These are phyloP conservation scores for Neurospora crassa DNA, from an alignment of 2,329 filamentous ascomycete genomes.

Conservation along the genomic window DNA sequence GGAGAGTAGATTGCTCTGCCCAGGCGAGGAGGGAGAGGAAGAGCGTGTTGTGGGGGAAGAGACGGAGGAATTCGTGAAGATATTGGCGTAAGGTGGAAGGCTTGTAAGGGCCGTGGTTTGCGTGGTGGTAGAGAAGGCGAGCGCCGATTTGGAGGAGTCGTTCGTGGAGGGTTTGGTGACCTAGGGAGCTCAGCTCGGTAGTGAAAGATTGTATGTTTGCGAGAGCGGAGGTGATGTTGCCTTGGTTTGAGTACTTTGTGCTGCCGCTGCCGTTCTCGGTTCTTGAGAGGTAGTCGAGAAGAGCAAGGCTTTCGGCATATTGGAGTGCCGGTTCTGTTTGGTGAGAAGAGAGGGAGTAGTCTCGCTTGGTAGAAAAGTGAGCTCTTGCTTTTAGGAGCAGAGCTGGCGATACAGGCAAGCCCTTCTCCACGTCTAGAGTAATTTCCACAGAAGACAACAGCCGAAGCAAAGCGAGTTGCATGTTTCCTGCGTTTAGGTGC, in stretches of 20 bases:
- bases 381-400: slow-evolving; percentile 44
- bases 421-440: background rate
- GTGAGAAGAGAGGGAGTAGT: slow-evolving; percentile 44
- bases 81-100: slow-evolving; percentile 54
- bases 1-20: slow-evolving; percentile 56
- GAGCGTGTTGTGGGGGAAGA: slow-evolving; percentile 67
- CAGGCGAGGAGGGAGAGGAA: slow-evolving; percentile 66
- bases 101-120: slow-evolving; percentile 55
- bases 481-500: slow-evolving; percentile 38
- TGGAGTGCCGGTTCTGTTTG: slow-evolving; percentile 39
- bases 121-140: slow-evolving; percentile 56
- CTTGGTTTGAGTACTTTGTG: slow-evolving; percentile 35
- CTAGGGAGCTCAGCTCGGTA: slow-evolving; percentile 29
- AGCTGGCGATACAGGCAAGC: slow-evolving; percentile 22
- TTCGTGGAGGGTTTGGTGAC: slow-evolving; percentile 40
- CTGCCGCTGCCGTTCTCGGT: slow-evolving; percentile 20
- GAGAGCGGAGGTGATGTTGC: slow-evolving; percentile 45
- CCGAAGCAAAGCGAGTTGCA: slow-evolving; percentile 25
- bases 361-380: slow-evolving; percentile 41
- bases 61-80: slow-evolving; percentile 47
- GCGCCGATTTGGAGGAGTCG: slow-evolving; percentile 59
- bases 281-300: slow-evolving; percentile 54
- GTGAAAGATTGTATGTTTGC: slow-evolving; percentile 31
- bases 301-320: slow-evolving; percentile 50
- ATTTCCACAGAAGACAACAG: slow-evolving; percentile 31